These are phyloP conservation scores for Lodderomyces metapsilosis DNA, from an alignment of 1,139 yeast species.

Conservation along the genomic window DNA sequence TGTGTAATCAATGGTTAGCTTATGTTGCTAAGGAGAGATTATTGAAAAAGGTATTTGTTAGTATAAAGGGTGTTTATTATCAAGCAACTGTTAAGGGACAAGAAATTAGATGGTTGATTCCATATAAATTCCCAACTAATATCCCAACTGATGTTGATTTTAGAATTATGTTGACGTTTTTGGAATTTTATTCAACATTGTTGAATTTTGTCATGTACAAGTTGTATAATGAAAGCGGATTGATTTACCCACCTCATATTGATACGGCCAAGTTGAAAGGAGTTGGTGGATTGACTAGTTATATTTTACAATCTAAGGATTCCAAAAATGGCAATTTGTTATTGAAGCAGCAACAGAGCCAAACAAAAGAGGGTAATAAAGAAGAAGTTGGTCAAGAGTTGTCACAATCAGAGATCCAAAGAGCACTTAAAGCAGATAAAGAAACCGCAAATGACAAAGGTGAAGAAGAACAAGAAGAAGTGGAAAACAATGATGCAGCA, in stretches of 20 bases:
- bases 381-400: conserved; percentile 40
- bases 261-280: conserved; percentile 72
- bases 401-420: conserved; percentile 43
- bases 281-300: conserved; percentile 86
- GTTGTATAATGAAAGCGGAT: conserved; percentile 78
- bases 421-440: conserved; percentile 51
- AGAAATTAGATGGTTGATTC: conserved; percentile 93
- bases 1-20: conserved; percentile 95
- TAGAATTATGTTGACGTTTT: conserved; percentile 93
- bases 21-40: conserved; percentile 83
- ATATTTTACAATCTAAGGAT: conserved; percentile 54
- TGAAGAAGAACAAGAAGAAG: conserved; percentile 36
- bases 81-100: conserved; percentile 90
- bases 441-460: conserved; percentile 34
- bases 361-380: conserved; percentile 18
- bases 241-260: conserved; percentile 89
- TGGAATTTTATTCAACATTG: conserved; percentile 92
- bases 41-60: conserved; percentile 86
- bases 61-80: conserved; percentile 96
- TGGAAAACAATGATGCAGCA: no score
- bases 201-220: conserved; percentile 84
- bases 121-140: conserved; percentile 94
- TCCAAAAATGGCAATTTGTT: background rate
- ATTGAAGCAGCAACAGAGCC: conserved; percentile 19
- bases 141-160: conserved; percentile 94